Percentiles rank a stretch among this genome's conserved stretches.
phyloP scores from a whole-genome alignment of 2,329 filamentous ascomycete genomes.

The Colletotrichum nymphaeae region DNA sequence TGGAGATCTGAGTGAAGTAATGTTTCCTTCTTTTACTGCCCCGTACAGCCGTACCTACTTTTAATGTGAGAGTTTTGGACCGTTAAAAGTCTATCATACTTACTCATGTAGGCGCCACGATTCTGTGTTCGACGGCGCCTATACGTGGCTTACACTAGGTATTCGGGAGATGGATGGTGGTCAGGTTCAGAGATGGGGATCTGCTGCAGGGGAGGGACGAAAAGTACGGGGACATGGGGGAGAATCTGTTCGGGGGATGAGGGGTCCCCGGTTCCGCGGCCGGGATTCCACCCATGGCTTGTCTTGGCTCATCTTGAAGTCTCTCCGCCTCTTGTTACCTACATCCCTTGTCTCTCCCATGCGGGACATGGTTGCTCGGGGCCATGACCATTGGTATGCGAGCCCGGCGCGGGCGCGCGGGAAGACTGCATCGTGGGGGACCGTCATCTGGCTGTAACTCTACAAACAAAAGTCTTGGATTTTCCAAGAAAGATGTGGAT shows the following conservation, averaged over 20 bases:
- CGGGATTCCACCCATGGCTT: neutral
- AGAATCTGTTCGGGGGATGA: neutral
- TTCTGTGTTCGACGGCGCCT: neutral
- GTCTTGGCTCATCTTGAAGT: conserved; percentile 1
- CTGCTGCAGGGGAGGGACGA: neutral
- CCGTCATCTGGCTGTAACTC: neutral
- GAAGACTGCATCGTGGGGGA: neutral
- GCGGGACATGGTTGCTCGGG: neutral
- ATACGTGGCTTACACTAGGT: neutral
- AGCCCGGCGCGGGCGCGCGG: too few species aligned
- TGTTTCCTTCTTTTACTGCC: neutral
- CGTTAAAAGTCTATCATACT: neutral
- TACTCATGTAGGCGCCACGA: neutral
- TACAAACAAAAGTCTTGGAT: neutral
- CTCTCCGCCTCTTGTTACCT: neutral
- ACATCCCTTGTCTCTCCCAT: neutral
- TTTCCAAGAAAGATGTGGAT: neutral
- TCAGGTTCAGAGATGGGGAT: neutral
- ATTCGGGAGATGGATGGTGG: neutral
- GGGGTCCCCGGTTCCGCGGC: neutral
- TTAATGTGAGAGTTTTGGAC: neutral
- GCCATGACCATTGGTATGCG: neutral
- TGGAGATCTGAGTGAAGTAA: neutral
- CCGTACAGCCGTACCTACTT: neutral
- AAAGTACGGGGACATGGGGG: neutral